Evolutionary conservation across 2,329 filamentous ascomycete species (phyloP).

Genomic region (Ceratocystis eucalypticola): DNA sequence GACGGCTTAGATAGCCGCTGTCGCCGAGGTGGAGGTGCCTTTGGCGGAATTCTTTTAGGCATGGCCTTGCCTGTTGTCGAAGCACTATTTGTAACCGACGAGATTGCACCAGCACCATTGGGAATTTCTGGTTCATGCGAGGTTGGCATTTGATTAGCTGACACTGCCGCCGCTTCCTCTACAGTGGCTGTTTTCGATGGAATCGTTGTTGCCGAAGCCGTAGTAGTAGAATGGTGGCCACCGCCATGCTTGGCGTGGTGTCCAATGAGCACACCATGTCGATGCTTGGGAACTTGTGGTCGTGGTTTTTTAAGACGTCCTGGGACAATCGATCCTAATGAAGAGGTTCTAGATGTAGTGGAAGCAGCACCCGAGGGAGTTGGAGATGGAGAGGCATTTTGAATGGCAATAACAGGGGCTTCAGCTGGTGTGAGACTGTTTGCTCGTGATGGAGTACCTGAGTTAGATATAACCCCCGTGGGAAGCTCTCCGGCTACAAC

Average conservation of each 20-base stretch:
- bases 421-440: constrained; percentile 11
- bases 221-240: not conserved
- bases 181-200: not conserved
- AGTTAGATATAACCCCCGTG: constrained; percentile 4
- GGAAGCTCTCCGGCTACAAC: constrained; percentile 17
- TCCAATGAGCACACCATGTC: constrained; percentile 37
- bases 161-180: not conserved
- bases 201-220: not conserved
- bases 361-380: constrained; percentile 4
- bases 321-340: constrained; percentile 2
- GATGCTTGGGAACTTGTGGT: constrained; percentile 43
- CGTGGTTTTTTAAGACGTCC: constrained; percentile 33
- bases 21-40: constrained; percentile 35
- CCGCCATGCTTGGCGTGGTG: constrained; percentile 21
- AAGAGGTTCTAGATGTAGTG: not conserved
- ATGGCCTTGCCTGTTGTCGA: not conserved
- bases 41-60: constrained; percentile 32
- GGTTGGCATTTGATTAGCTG: not conserved
- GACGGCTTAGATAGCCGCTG: constrained; percentile 27
- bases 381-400: constrained; percentile 1
- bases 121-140: not conserved
- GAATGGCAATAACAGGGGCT: not conserved
- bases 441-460: constrained; percentile 2
- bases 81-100: not conserved
- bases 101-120: not conserved